A percentile compares a stretch with the other conserved stretches of the same genome.
Evolutionary conservation across 306 rosid genomes (phyloP).

Genomic region (Medicago ruthenica): DNA sequence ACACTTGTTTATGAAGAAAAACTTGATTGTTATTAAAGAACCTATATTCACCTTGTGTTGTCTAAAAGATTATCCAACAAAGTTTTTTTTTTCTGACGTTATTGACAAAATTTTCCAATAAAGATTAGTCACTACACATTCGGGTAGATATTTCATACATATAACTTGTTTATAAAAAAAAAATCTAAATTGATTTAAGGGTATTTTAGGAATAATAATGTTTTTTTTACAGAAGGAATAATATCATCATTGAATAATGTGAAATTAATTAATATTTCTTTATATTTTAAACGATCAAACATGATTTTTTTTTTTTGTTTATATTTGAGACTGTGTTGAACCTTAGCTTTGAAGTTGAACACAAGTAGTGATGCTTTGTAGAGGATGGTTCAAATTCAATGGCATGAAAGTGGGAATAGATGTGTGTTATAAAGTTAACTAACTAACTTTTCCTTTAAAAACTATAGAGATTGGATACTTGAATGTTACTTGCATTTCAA

Average conservation of each 20-base stretch:
- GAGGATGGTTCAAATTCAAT: neutral
- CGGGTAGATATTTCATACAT: neutral
- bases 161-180: too few relatives aligned
- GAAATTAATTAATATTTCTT: neutral
- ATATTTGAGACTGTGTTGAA: neutral
- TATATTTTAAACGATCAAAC: neutral
- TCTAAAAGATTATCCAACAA: too few relatives aligned
- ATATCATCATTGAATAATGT: neutral
- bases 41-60: neutral
- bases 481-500: constrained; percentile 13
- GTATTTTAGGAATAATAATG: neutral
- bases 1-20: neutral
- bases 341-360: constrained; percentile 4
- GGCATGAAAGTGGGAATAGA: neutral
- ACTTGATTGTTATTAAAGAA: neutral
- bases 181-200: neutral
- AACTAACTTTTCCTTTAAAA: too few relatives aligned
- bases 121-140: neutral
- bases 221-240: neutral
- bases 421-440: too few relatives aligned
- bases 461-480: too few relatives aligned
- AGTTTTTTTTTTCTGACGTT: too few relatives aligned
- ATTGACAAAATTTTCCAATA: too few relatives aligned
- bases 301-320: neutral
- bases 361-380: neutral